A percentile compares a stretch with the other conserved stretches of the same genome.
These are phyloP conservation scores for Monosporascus sp. DNA, from an alignment of 2,329 filamentous ascomycete genomes.

Conservation along the genomic window DNA sequence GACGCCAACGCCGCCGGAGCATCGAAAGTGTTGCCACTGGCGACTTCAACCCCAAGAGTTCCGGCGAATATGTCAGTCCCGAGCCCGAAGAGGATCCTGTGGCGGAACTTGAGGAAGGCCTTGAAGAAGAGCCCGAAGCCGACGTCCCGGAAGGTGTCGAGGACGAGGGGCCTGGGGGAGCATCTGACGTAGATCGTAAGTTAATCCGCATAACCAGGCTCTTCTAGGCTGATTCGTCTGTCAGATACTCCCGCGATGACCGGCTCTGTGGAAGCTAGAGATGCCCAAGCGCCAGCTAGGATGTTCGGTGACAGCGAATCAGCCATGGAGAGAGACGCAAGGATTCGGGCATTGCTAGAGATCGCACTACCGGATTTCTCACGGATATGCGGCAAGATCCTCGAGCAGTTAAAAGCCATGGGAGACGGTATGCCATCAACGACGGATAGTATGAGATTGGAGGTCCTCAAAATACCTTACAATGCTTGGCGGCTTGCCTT, in stretches of 20 bases:
- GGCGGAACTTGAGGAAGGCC: not conserved
- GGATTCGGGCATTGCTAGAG: constrained; percentile 19
- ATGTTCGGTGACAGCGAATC: constrained; percentile 9
- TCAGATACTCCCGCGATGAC: constrained; percentile 6
- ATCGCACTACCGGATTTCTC: constrained; percentile 21
- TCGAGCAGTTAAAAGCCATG: constrained; percentile 10
- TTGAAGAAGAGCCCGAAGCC: not conserved
- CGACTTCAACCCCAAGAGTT: constrained; percentile 9
- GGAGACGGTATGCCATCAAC: constrained; percentile 5
- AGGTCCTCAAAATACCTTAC: constrained; percentile 7
- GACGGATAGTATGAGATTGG: constrained; percentile 10
- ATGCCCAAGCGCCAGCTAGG: not conserved
- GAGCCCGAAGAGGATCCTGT: not conserved
- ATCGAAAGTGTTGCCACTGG: constrained; percentile 15
- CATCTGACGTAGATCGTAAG: not conserved
- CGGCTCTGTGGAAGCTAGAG: not conserved
- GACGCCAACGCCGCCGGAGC: constrained; percentile 12
- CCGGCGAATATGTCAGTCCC: constrained; percentile 5
- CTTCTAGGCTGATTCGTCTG: constrained; percentile 1
- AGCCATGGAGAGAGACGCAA: constrained; percentile 13
- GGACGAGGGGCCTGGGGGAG: not conserved
- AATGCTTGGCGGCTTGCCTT: constrained; percentile 14
- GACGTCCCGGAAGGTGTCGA: not conserved
- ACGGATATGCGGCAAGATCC: constrained; percentile 16
- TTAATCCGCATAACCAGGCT: not conserved